Evolutionary conservation across 805 yeast species (phyloP).

Genomic region (Pichia heedii): DNA sequence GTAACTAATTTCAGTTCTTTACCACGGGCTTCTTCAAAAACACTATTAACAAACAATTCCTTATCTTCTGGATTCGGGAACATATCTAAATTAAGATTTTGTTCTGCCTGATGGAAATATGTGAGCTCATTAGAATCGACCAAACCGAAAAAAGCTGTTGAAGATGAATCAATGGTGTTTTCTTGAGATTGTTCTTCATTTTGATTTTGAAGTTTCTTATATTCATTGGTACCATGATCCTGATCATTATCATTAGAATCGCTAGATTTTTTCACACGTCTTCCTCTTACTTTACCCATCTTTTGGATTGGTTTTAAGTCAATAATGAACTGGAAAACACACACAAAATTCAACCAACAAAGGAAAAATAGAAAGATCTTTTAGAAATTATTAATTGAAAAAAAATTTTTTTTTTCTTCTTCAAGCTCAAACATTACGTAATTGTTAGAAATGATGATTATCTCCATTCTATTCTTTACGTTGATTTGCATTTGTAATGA

Average conservation of each 20-base stretch:
- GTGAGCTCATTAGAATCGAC: conserved; percentile 79
- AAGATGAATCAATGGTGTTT: not conserved
- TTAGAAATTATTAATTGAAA: no score
- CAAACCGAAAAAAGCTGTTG: conserved; percentile 67
- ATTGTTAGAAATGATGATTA: not conserved
- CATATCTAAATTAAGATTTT: conserved; percentile 71
- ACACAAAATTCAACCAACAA: no score
- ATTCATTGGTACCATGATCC: conserved; percentile 9
- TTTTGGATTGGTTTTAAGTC: not conserved
- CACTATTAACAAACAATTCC: conserved; percentile 60
- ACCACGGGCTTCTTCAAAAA: conserved; percentile 78
- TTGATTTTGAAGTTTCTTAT: not conserved
- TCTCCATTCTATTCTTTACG: not conserved
- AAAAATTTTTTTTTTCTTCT: not conserved
- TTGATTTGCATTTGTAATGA: no score
- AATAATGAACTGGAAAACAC: no score
- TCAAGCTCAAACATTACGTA: not conserved
- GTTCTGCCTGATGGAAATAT: conserved; percentile 88
- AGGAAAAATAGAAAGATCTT: no score
- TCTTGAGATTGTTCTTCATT: not conserved
- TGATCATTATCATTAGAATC: not conserved
- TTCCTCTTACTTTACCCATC: conserved; percentile 28
- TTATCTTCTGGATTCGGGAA: conserved; percentile 69
- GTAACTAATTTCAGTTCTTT: conserved; percentile 89
- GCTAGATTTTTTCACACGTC: conserved; percentile 19